Base-by-base conservation (phyloP, 306 rosid species). In the Fragaria ananassa region DNA sequence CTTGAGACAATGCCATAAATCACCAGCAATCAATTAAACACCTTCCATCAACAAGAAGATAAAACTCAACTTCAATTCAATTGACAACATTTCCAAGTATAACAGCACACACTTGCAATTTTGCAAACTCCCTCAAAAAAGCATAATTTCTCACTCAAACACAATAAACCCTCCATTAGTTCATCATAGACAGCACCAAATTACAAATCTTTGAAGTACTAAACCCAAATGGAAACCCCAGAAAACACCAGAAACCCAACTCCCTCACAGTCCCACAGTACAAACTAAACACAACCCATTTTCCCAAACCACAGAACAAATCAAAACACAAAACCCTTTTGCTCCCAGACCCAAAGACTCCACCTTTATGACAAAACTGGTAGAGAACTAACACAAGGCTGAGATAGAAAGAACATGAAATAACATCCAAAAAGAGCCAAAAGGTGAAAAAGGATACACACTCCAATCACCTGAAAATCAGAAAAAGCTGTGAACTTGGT, bases 401-500 rank as follows among this genome's bases (percentile, higher is more conserved):
- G 76, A 49, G 77, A 64, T 68, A 76, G 79, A 85, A 76, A 37
- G 77, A 81, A 42, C 70, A 56, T 67, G 72, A 83, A 71, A 79
- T n/a, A 79, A 80, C 81, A 85, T 71, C 50, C 18, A 80, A 81
- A 75, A 82, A 49, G 81, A 78, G 72, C 25, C 41, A 49, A 62
- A 39, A 62, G 76, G 71, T 81, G 83, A 86, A 76, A 84, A 76
- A 79, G 8, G 67, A 12, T 42, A 42, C 79, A 42, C 79, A 90
- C 68, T 70, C 31, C 65, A 86, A 85, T 88, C 89, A 88, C 92
- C 96, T 88, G 96, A 90, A 90, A 72, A 89, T 81, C 82, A 89
- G 90, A 81, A 78, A 74, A 77, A 79, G 72, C 68, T 82, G 78
- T 47, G 50, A 70, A 81, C 79, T 88, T 83, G 85, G 80, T 91